These are phyloP conservation scores for Coffea eugenioides DNA, from an alignment of 257 asterid species.

Conservation along the genomic window DNA sequence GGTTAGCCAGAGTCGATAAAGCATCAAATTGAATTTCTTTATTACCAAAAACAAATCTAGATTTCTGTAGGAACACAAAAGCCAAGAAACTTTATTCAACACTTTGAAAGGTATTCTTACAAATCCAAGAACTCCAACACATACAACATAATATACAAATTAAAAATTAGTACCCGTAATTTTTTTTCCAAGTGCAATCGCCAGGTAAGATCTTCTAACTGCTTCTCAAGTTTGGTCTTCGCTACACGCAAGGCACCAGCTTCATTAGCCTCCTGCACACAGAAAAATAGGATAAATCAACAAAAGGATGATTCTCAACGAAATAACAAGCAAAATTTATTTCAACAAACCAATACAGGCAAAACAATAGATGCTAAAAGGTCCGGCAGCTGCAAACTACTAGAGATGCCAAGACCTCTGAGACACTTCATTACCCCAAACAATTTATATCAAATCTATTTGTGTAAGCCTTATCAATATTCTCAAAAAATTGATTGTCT, in stretches of 20 bases:
- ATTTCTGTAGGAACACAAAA: not conserved
- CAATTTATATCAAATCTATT: not conserved
- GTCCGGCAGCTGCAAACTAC: not conserved
- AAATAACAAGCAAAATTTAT: not conserved
- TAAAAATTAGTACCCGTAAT: conserved; percentile 54
- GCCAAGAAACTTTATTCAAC: not conserved
- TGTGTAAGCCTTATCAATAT: too few species aligned
- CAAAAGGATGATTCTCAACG: not conserved
- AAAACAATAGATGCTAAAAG: not conserved
- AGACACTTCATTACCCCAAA: not conserved
- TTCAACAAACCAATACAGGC: not conserved
- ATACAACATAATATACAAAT: not conserved
- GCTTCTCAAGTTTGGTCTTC: conserved; percentile 91
- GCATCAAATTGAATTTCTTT: not conserved
- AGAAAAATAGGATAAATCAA: not conserved
- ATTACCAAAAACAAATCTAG: not conserved
- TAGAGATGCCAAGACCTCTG: not conserved
- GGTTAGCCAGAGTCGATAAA: not conserved
- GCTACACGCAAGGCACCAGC: conserved; percentile 97
- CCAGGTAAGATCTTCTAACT: conserved; percentile 98
- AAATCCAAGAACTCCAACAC: not conserved
- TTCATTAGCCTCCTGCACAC: conserved; percentile 89
- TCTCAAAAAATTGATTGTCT: not conserved
- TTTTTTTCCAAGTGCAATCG: conserved; percentile 92
- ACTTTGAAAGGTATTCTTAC: not conserved